Evolutionary conservation across 768 basidiomycete genomes (phyloP), one percentile per base, ranked within the genome.

Genomic region (Stropharia rugosoannulata): DNA sequence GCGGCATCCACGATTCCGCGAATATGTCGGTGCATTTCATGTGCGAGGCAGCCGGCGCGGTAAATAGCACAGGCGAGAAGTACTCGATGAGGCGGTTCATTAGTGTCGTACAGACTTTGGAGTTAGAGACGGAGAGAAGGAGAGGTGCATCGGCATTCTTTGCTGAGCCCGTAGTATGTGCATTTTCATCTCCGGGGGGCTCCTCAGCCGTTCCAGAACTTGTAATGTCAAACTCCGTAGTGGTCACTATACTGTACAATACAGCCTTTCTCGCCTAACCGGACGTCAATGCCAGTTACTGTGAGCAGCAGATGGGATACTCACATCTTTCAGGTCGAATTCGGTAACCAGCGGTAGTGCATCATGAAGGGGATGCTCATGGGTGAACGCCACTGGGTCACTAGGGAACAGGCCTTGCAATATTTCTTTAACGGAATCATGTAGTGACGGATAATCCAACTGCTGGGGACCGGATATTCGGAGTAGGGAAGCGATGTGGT

Each of bases 61-160:
- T n/a, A 85, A 91, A 91, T 0, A 91, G 70, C 36, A 84, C 73
- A 1, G 89, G 87, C 0, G 87, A 86, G 65, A 90, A 90, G 66
- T 87, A 78, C 4, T 76, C 77, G 55, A 91, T 82, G 56, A 91
- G 66, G 27, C 66, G 66, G 6, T 72, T 70, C 78, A 86, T 80
- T 35, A 87, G 73, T n/a, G 63, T 63, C 58, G 68, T 71, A 60
- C 82, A 84, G 37, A 74, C 73, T 50, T 73, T 68, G 13, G 72
- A 55, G 62, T 76, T 63, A 51, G 62, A 44, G 39, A 59, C 68
- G 2, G 22, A 44, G 71, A 74, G 43, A 70, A 59, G 22, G 52
- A 25, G 27, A 43, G 41, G 8, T 9, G 13, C 22, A 7, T 18
- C 51, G 13, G 5, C 16, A 36, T 19, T 19, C 36, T 19, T 18